Percentiles rank a stretch among this genome's conserved stretches.
Conservation (phyloP, 345 rosid genomes). For the Microthlaspi erraticum region DNA sequence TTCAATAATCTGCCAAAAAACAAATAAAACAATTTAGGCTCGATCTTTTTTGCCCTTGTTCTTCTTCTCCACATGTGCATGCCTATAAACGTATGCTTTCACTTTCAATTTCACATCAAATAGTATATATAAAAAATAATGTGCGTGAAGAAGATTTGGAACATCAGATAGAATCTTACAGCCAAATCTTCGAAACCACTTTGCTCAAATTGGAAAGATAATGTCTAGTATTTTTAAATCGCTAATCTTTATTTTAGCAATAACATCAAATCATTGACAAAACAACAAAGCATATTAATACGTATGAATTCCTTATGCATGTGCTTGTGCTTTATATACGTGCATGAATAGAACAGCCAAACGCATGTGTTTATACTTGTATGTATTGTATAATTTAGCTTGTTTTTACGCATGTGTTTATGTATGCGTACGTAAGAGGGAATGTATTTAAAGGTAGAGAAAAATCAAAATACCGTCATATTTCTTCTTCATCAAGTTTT, state of each 20-base stretch:
- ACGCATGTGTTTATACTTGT: not conserved
- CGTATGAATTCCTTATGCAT: constrained; percentile 25
- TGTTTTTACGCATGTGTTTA: too few relatives aligned
- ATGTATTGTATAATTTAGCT: too few relatives aligned
- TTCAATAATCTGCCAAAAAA: constrained; percentile 40
- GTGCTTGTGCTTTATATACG: constrained; percentile 11
- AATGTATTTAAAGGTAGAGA: constrained; percentile 8
- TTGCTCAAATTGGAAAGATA: constrained; percentile 21
- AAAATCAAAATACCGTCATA: constrained; percentile 39
- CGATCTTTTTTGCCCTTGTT: constrained; percentile 25
- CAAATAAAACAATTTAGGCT: not conserved
- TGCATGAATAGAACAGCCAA: constrained; percentile 8
- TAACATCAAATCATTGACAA: not conserved
- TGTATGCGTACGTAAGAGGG: too few relatives aligned
- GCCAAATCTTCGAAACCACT: constrained; percentile 5
- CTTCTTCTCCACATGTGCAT: constrained; percentile 29
- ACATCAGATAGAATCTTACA: constrained; percentile 33
- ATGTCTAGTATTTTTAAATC: too few relatives aligned
- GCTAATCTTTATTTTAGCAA: not conserved
- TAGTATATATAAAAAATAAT: not conserved
- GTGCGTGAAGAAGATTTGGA: constrained; percentile 19
- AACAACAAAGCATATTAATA: not conserved
- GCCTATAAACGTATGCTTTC: constrained; percentile 22
- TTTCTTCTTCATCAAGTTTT: constrained; percentile 69
- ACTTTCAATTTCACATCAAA: constrained; percentile 16